These are phyloP conservation scores for Fagus crenata DNA, from an alignment of 306 rosid genomes.

Conservation along the genomic window DNA sequence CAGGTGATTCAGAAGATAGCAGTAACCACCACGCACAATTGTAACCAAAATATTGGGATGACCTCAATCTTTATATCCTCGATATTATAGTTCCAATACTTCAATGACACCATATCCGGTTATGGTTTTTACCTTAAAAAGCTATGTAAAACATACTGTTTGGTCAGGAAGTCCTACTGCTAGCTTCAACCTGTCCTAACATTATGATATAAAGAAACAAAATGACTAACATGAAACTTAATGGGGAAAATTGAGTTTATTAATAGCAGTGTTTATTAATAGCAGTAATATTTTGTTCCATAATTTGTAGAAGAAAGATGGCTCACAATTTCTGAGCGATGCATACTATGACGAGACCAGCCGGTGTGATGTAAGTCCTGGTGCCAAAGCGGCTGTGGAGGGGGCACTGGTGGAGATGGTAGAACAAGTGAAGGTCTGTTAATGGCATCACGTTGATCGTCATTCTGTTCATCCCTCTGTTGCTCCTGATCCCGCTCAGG, in stretches of 20 bases:
- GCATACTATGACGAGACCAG: conserved; percentile 97
- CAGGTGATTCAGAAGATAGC: not conserved
- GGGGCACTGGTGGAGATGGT: conserved; percentile 96
- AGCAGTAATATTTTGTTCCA: conserved; percentile 3
- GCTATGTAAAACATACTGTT: not conserved
- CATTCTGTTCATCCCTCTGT: conserved; percentile 69
- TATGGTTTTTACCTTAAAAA: not conserved
- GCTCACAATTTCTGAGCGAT: conserved; percentile 95
- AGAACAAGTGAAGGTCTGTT: conserved; percentile 78
- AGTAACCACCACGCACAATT: not conserved
- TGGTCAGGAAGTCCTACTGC: not conserved
- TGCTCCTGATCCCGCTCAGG: conserved; percentile 72
- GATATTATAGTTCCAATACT: conserved; percentile 9
- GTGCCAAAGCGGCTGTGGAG: conserved; percentile 99
- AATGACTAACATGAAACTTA: not conserved
- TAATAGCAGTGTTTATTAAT: not conserved
- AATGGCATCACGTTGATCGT: conserved; percentile 67
- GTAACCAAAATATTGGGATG: not conserved
- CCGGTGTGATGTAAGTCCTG: conserved; percentile 89
- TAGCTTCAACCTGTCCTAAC: not conserved
- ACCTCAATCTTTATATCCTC: conserved; percentile 15
- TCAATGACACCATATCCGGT: conserved; percentile 3
- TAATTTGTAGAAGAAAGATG: conserved; percentile 23
- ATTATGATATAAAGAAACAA: not conserved
- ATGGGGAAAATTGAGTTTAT: not conserved